Evolutionary conservation across 768 basidiomycete species (phyloP).

Genomic region (Chalciporus chontae): DNA sequence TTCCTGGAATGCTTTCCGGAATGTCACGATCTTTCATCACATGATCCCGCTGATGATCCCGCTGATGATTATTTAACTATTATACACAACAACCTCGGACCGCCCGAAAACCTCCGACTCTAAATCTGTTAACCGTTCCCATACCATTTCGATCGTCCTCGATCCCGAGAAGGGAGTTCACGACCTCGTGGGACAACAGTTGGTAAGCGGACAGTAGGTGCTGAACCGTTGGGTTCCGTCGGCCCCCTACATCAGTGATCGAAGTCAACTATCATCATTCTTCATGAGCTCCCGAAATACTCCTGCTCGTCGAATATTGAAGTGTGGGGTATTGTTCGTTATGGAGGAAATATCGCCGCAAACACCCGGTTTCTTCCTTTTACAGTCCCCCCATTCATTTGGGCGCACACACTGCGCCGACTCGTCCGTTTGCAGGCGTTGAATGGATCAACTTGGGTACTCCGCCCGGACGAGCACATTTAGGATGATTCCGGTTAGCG

Average conservation of each 20-base stretch:
- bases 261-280: slow-evolving; percentile 3
- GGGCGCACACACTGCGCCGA: too few species aligned
- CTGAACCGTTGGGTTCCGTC: neutral
- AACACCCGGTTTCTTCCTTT: slow-evolving; percentile 1
- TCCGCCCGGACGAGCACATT: neutral
- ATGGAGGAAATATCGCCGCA: slow-evolving; percentile 1
- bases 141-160: neutral
- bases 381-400: neutral
- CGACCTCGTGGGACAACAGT: slow-evolving; percentile 6
- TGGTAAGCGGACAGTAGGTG: neutral
- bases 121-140: neutral
- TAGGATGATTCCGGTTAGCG: slow-evolving; percentile 5
- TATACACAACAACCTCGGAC: neutral
- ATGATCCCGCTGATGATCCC: neutral
- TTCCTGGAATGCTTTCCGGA: neutral
- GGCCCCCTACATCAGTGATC: slow-evolving; percentile 1
- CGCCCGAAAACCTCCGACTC: slow-evolving; percentile 12
- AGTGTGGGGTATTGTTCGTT: slow-evolving; percentile 1
- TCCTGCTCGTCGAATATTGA: neutral
- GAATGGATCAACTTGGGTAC: neutral
- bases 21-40: neutral
- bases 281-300: neutral
- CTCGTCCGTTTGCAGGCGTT: neutral
- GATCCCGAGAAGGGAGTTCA: neutral
- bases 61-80: neutral